Evolutionary conservation across 2,329 filamentous ascomycete genomes (phyloP).

Genomic region (Sphaerulina vaccinii): DNA sequence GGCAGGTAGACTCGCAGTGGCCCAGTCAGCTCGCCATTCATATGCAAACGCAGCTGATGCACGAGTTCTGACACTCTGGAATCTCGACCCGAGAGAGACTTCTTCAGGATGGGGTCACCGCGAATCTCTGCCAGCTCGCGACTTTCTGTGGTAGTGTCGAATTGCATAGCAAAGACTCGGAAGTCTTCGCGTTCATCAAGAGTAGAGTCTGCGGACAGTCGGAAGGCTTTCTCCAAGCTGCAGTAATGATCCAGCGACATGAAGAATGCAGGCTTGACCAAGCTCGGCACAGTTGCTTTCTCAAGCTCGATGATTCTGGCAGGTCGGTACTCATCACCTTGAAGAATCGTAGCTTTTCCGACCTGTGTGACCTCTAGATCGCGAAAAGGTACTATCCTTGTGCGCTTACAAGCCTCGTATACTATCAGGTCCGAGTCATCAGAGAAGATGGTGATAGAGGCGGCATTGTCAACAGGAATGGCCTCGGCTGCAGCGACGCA

Average conservation of each 20-base stretch:
- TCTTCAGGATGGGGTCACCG: constrained; percentile 3
- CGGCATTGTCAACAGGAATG: constrained; percentile 36
- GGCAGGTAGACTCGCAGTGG: constrained; percentile 61
- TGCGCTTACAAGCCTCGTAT: constrained; percentile 63
- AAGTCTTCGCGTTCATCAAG: constrained; percentile 13
- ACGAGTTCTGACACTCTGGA: constrained; percentile 44
- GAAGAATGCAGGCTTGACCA: constrained; percentile 44
- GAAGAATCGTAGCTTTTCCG: constrained; percentile 29
- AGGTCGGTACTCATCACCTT: constrained; percentile 43
- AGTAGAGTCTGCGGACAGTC: constrained; percentile 7
- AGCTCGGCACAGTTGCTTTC: constrained; percentile 32
- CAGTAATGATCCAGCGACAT: constrained; percentile 37
- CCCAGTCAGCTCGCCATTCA: constrained; percentile 21
- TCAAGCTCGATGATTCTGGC: constrained; percentile 43
- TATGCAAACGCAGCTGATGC: constrained; percentile 42
- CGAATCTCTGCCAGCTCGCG: constrained; percentile 8
- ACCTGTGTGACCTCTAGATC: constrained; percentile 52
- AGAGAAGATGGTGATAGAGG: constrained; percentile 60
- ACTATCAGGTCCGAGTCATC: constrained; percentile 85
- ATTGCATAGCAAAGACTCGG: constrained; percentile 13
- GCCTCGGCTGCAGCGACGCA: constrained; percentile 67
- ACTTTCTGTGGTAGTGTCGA: constrained; percentile 14
- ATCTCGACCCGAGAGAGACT: constrained; percentile 12
- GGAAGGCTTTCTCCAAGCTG: constrained; percentile 29
- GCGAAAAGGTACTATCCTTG: constrained; percentile 66